Evolutionary conservation across 441 rosid species (phyloP).

Genomic region (Adansonia madagascariensis): DNA sequence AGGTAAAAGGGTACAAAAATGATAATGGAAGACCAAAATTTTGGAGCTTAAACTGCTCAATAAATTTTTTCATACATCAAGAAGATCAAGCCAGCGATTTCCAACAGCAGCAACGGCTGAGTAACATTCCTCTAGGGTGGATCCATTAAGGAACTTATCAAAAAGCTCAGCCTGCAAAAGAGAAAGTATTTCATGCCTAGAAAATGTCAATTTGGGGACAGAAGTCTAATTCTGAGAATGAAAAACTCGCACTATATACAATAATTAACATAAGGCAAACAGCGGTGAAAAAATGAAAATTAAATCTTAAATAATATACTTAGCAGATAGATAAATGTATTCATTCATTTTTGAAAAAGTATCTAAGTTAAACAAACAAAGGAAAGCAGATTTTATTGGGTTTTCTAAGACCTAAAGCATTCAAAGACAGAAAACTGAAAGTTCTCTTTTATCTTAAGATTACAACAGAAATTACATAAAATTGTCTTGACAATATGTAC

Average conservation of each 20-base stretch:
- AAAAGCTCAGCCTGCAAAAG: conserved; percentile 89
- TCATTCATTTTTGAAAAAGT: background rate
- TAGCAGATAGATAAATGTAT: background rate
- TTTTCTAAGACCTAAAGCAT: background rate
- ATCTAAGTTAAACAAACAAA: conserved; percentile 9
- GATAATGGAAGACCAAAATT: conserved; percentile 3
- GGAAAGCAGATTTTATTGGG: background rate
- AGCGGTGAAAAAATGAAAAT: background rate
- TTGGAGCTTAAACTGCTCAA: conserved; percentile 6
- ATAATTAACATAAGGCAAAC: background rate
- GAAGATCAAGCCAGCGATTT: conserved; percentile 98
- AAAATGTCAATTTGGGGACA: conserved; percentile 17
- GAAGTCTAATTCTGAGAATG: conserved; percentile 14
- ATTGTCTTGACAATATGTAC: conserved; percentile 2
- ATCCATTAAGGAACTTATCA: conserved; percentile 90
- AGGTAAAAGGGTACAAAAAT: conserved; percentile 17
- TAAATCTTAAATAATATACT: background rate
- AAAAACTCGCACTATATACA: background rate
- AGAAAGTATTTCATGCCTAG: conserved; percentile 26
- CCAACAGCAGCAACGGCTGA: conserved; percentile 95
- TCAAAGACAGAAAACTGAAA: conserved; percentile 17
- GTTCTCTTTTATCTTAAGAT: background rate
- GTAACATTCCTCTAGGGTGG: conserved; percentile 93
- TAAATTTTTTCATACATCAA: conserved; percentile 63
- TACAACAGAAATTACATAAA: background rate